phyloP scores from a whole-genome alignment of 345 rosid species.

The Pugionium cornutum region DNA sequence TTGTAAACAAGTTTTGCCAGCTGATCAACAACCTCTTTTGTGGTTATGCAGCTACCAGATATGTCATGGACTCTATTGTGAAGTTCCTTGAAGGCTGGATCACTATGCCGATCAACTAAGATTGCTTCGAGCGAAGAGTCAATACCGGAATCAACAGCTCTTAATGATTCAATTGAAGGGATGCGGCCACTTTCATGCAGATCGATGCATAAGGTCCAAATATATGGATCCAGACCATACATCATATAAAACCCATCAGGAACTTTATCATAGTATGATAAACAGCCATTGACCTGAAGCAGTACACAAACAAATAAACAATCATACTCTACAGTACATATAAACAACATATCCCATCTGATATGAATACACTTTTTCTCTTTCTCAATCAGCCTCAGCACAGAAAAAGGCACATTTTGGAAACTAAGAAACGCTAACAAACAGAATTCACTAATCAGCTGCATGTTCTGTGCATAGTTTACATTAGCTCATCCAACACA shows the following conservation, averaged over 20 bases:
- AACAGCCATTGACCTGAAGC: conserved; percentile 90
- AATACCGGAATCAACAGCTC: conserved; percentile 64
- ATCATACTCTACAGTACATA: conserved; percentile 23
- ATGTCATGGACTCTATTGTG: conserved; percentile 73
- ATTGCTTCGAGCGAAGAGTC: conserved; percentile 78
- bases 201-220: conserved; percentile 92
- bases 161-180: conserved; percentile 83
- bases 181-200: conserved; percentile 80
- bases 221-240: conserved; percentile 85
- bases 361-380: neutral
- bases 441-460: conserved; percentile 6
- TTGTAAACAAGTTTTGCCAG: conserved; percentile 90
- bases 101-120: conserved; percentile 73
- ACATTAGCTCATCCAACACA: conserved; percentile 1
- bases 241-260: conserved; percentile 97
- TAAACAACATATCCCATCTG: conserved; percentile 7
- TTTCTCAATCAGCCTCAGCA: conserved; percentile 3
- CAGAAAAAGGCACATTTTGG: neutral
- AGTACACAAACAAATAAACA: conserved; percentile 27
- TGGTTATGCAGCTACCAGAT: conserved; percentile 65
- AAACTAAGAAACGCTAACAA: conserved; percentile 23
- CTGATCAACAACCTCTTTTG: conserved; percentile 91
- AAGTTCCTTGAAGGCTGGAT: conserved; percentile 79
- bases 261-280: conserved; percentile 86
- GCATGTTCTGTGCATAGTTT: conserved; percentile 5